Evolutionary conservation across 2,329 filamentous ascomycete species (phyloP), one percentile per base, ranked within the genome.

Genomic region (Colletotrichum nymphaeae): DNA sequence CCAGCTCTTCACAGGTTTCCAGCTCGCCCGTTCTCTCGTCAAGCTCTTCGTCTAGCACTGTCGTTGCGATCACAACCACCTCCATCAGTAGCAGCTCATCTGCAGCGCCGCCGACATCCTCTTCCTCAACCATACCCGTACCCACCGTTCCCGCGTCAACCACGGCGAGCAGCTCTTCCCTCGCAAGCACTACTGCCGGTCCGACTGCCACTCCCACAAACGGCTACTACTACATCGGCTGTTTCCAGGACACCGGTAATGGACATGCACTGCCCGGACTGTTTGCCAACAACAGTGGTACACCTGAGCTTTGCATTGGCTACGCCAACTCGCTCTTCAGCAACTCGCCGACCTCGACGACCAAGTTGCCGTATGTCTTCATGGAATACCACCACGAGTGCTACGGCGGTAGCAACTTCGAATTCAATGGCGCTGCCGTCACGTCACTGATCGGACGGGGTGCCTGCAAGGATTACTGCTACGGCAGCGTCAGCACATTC

Each of bases 371-470:
- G 12, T 81, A 80, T 56, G 70, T 79, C 5, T 80, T 77, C 46
- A 52, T 82, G 24, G 80, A 83, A 69, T 82, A 82, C 72, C 80
- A 81, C 55, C 75, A 78, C 66, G 80, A 82, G 75, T 83, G 80
- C 75, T 81, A 82, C 69, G 79, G 77, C 5, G 80, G 77, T 5
- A 77, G 71, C 19, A 74, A 32, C 5, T 73, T 77, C 55, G 63
- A 78, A 64, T 79, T 78, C 73, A 63, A 72, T 53, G 76, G 76
- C 62, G 74, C 68, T 24, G 73, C 74, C 6, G 72, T 78, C 9
- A 78, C 77, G 0, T 75, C 77, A 11, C 75, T 82, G 4, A 73
- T 78, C 5, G 81, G 80, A 28, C 75, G 74, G 2, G 77, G 76
- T 19, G 80, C 79, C 6, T 83, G 81, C 75, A 82, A 76, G 26